These are phyloP conservation scores for Kernera saxatilis DNA, from an alignment of 345 rosid genomes.

Conservation along the genomic window DNA sequence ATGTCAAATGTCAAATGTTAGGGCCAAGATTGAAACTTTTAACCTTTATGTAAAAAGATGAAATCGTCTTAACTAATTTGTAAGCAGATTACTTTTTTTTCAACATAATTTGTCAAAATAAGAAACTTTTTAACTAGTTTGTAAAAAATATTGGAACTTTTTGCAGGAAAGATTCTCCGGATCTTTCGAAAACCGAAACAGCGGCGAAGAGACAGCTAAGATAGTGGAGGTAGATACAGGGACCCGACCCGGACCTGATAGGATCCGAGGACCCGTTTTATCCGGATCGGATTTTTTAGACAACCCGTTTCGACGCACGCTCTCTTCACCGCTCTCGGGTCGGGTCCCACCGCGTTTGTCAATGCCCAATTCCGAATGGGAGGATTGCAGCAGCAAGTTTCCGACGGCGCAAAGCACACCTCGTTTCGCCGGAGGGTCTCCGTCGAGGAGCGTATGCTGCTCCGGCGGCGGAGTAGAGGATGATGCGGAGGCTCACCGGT, in stretches of 20 bases:
- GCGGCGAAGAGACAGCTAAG: conserved; percentile 57
- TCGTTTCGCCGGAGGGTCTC: conserved; percentile 38
- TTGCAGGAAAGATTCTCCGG: conserved; percentile 67
- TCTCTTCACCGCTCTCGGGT: conserved; percentile 31
- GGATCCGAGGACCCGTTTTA: conserved; percentile 44
- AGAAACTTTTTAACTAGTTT: too few relatives aligned
- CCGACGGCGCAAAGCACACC: conserved; percentile 74
- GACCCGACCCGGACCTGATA: conserved; percentile 43
- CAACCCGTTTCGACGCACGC: conserved; percentile 36
- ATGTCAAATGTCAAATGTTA: too few relatives aligned
- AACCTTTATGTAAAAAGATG: neutral
- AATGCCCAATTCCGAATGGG: conserved; percentile 33
- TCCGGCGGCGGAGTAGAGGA: neutral
- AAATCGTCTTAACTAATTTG: neutral
- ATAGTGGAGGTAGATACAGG: conserved; percentile 80
- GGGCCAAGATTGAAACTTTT: neutral
- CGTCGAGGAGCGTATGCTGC: conserved; percentile 47
- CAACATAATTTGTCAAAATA: too few relatives aligned
- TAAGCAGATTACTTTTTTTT: too few relatives aligned
- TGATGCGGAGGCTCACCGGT: neutral
- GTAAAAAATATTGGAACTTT: conserved; percentile 14
- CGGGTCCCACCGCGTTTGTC: conserved; percentile 30
- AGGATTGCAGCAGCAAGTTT: conserved; percentile 55
- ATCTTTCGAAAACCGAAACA: conserved; percentile 38
- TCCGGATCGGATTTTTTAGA: conserved; percentile 42